phyloP scores from a whole-genome alignment of 2,329 filamentous ascomycete species.

The Cladosporium sp. region DNA sequence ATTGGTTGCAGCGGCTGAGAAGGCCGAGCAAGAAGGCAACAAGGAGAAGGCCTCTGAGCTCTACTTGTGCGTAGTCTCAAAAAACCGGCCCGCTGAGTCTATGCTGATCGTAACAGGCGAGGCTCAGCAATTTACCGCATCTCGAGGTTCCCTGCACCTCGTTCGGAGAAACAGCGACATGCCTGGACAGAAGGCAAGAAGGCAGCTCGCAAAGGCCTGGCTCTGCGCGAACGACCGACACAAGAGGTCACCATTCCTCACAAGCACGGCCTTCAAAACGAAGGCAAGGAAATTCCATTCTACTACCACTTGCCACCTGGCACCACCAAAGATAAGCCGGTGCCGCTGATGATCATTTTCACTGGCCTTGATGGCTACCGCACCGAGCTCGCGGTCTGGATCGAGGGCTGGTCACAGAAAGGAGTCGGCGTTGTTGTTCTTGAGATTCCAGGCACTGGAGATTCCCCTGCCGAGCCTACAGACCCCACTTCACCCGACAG shows the following conservation, averaged over 20 bases:
- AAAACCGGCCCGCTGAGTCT: too few species aligned
- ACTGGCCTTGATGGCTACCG: constrained; percentile 55
- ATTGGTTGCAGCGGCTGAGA: constrained; percentile 49
- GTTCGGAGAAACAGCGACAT: constrained; percentile 46
- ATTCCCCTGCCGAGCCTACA: constrained; percentile 44
- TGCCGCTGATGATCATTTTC: constrained; percentile 50
- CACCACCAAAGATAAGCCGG: constrained; percentile 37
- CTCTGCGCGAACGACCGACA: constrained; percentile 51
- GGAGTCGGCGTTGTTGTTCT: constrained; percentile 46
- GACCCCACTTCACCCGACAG: constrained; percentile 48
- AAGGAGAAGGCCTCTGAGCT: constrained; percentile 51
- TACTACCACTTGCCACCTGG: constrained; percentile 57
- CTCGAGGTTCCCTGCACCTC: constrained; percentile 58
- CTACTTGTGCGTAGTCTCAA: constrained; percentile 44
- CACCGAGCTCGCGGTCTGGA: constrained; percentile 50
- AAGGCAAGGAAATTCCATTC: constrained; percentile 54
- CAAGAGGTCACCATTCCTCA: constrained; percentile 58
- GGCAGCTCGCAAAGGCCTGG: constrained; percentile 52
- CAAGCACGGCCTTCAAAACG: constrained; percentile 42
- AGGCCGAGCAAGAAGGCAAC: constrained; percentile 45
- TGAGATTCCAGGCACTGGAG: constrained; percentile 54
- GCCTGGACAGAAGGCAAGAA: constrained; percentile 63
- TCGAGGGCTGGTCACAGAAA: constrained; percentile 44
- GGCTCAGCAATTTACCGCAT: constrained; percentile 69
- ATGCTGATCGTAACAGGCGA: constrained; percentile 35